Conservation (phyloP, 1,284 basidiomycete species). For the Takashimella tepidaria region DNA sequence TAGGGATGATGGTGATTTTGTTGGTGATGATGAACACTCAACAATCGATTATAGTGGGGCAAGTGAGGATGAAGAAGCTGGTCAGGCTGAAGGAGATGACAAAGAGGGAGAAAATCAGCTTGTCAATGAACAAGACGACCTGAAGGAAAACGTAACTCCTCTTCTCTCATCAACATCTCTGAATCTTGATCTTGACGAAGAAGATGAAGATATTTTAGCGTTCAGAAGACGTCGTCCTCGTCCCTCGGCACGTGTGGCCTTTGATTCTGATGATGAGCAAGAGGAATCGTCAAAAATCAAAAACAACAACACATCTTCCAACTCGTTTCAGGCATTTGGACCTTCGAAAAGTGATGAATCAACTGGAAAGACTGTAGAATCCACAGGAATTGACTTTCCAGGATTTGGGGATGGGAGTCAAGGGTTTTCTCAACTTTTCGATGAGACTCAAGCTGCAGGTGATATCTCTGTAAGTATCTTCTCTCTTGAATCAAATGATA, state of each 20-base stretch:
- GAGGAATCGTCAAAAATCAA: neutral
- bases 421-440: conserved; percentile 44
- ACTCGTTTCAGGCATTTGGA: neutral
- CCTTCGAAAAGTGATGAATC: neutral
- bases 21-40: conserved; percentile 10
- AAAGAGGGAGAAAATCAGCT: neutral
- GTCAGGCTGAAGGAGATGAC: neutral
- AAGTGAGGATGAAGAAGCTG: conserved; percentile 8
- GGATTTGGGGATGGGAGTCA: conserved; percentile 23
- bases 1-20: conserved; percentile 8
- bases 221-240: conserved; percentile 14
- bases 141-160: conserved; percentile 13
- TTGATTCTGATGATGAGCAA: conserved; percentile 31
- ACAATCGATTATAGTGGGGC: conserved; percentile 12
- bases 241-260: conserved; percentile 11
- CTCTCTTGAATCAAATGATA: too few species aligned
- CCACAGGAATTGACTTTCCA: conserved; percentile 12
- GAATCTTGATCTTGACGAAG: neutral
- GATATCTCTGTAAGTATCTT: too few species aligned
- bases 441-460: conserved; percentile 29
- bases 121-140: conserved; percentile 3
- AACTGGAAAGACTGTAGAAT: neutral
- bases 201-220: conserved; percentile 7
- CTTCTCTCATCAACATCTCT: neutral
- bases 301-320: too few species aligned